Evolutionary conservation across 2,329 filamentous ascomycete genomes (phyloP), one percentile per base, ranked within the genome.

Genomic region (Hymenoscyphus infarciens): DNA sequence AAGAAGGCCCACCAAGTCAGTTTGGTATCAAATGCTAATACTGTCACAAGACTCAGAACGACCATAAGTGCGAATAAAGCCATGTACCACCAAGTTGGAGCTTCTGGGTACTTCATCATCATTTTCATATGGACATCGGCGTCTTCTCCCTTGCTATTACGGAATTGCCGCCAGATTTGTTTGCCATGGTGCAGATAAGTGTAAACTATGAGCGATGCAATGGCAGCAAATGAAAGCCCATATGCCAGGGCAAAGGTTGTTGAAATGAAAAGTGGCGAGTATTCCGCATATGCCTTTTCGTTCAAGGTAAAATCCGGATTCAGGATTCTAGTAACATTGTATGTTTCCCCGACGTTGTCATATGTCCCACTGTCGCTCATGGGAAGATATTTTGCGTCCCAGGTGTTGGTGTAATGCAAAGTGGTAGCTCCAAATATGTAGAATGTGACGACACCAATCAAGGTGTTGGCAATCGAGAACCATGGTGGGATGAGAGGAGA

Each of bases 391-490:
- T 82, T 74, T 2, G 80, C 80, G 69, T 87, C 90, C 84, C 87
- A 91, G 0, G 79, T 77, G 7, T 84, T 84, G 8, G 78, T 82
- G 71, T 87, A 92, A 72, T 91, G 88, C n/a, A 92, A 74, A 5
- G 81, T 76, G 0, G 82, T 79, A 3, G 84, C 79, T 4, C 82
- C 75, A 87, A 74, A 57, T 62, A 89, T 81, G 72, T 85, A 90
- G 72, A 89, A 90, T 1, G 82, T 29, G 1, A 89, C 78, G 31
- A 90, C 83, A 16, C 88, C 88, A 38, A 90, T 83, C 49, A 89
- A 74, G 0, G 87, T 90, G 71, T 92, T 92, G 62, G 85, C 87
- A 66, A 91, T 91, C 8, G 87, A 88, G 72, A 87, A 84, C 86
- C 87, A 91, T 5, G 88, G 88, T 31, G 69, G 71, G 57, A 90